Percentiles rank a stretch among this genome's conserved stretches.
Conservation (phyloP, 164 flowering plant species). For the Magnolia kwangsiensis region DNA sequence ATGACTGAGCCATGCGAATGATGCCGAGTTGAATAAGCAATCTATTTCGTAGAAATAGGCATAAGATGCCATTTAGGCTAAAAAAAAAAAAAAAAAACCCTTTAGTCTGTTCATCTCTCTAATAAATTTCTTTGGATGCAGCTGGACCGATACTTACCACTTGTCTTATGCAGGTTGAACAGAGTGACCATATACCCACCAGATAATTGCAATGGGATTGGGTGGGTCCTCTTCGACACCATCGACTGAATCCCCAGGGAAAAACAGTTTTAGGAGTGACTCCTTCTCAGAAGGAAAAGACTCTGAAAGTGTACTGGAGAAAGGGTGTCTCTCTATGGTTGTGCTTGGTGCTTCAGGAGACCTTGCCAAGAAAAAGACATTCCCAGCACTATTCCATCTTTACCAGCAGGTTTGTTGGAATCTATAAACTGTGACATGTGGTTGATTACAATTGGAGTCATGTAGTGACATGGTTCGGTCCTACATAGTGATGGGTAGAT, state of each 20-base stretch:
- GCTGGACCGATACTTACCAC: not conserved
- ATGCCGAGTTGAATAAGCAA: too few species aligned
- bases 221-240: not conserved
- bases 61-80: too few species aligned
- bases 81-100: too few species aligned
- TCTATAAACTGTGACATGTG: not conserved
- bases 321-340: slow-evolving; percentile 77
- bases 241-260: not conserved
- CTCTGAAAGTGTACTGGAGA: slow-evolving; percentile 44
- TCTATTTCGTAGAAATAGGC: too few species aligned
- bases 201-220: slow-evolving; percentile 1
- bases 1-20: too few species aligned
- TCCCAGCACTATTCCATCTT: slow-evolving; percentile 93
- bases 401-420: slow-evolving; percentile 61
- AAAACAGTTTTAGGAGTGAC: slow-evolving; percentile 34
- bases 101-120: too few species aligned
- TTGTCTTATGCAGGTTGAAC: not conserved
- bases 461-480: not conserved
- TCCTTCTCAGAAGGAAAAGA: slow-evolving; percentile 36
- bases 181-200: not conserved
- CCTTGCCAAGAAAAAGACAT: slow-evolving; percentile 99
- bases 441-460: not conserved
- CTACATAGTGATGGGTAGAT: too few species aligned
- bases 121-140: not conserved
- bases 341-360: slow-evolving; percentile 99